Conservation (phyloP, 257 asterid species). For the Nicotiana otophora region DNA sequence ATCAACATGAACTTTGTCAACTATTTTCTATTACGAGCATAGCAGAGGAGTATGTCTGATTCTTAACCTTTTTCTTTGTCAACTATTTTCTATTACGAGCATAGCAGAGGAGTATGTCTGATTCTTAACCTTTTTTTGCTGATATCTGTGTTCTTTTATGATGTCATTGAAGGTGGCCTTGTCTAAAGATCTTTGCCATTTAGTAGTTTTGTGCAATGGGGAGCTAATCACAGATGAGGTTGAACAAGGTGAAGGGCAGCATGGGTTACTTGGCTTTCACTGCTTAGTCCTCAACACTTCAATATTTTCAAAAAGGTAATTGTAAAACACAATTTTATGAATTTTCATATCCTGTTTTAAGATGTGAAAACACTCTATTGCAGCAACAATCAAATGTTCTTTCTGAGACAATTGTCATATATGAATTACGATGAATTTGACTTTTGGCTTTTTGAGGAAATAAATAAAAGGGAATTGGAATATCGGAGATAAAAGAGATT, state of each 20-base stretch:
- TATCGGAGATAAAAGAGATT: not conserved
- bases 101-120: not conserved
- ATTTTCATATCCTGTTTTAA: not conserved
- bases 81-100: not conserved
- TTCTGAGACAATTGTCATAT: not conserved
- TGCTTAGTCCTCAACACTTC: constrained; percentile 77
- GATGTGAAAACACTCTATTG: not conserved
- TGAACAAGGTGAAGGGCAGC: constrained; percentile 33
- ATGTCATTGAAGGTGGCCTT: constrained; percentile 60
- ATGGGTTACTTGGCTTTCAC: constrained; percentile 52
- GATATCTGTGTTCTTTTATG: constrained; percentile 8
- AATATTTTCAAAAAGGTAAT: constrained; percentile 75
- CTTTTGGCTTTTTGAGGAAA: not conserved
- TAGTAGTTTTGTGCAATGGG: constrained; percentile 74
- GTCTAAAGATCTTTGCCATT: constrained; percentile 66
- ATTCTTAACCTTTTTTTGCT: not conserved
- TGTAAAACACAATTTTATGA: not conserved
- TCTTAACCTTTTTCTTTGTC: not conserved
- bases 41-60: not conserved
- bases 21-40: not conserved
- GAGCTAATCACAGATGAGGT: constrained; percentile 33
- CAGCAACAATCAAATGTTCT: not conserved
- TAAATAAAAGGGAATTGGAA: not conserved
- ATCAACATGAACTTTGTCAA: not conserved
- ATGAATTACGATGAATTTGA: not conserved